Base-by-base conservation (phyloP, 805 yeast genomes). In the Monosporozyma yasuniensis region DNA sequence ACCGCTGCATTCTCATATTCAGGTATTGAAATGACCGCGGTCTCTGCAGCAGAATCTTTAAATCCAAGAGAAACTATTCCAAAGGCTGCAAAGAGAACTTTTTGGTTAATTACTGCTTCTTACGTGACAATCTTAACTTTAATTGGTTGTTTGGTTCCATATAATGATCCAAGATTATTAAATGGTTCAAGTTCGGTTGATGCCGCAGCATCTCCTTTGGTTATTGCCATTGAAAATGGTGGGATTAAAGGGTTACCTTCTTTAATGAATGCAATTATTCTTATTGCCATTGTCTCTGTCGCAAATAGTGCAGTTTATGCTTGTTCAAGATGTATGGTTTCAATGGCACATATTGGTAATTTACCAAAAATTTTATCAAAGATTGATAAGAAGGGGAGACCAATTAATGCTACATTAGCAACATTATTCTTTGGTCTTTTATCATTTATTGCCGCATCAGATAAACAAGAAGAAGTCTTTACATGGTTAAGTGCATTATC, bases 341-440 rank as follows among this genome's bases (percentile, higher is more conserved):
- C 86, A 7, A 72, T 83, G 67, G 83, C 87, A 9, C 80, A 78
- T 42, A 81, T 80, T 64, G 80, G 83, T 18, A 74, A 75, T 57
- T 82, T 83, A 18, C 90, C 89, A 35, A 68, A 68, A 49, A 59
- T 74, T 28, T 74, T 83, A 49, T 80, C 81, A 34, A 83, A 83
- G 68, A 79, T 87, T 52, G 95, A 87, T 65, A 75, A 84, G 55
- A 72, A 70, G 48, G 96, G 96, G 51, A 77, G 95, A 61, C 96
- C 96, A 16, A 64, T 84, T 48, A 78, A 77, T 47, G 91, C 88
- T 18, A 79, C 85, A 58, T 54, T 66, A 5, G 70, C 74, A 32
- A 73, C 83, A n/a, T 67, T 79, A 47, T 51, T 69, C 12, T 69
- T 81, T 61, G 87, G 84, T 37, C 67, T 81, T 52, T 60, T 81